A percentile compares a stretch with the other conserved stretches of the same genome.
Evolutionary conservation across 768 basidiomycete species (phyloP).

Genomic region (Boletales sp.): DNA sequence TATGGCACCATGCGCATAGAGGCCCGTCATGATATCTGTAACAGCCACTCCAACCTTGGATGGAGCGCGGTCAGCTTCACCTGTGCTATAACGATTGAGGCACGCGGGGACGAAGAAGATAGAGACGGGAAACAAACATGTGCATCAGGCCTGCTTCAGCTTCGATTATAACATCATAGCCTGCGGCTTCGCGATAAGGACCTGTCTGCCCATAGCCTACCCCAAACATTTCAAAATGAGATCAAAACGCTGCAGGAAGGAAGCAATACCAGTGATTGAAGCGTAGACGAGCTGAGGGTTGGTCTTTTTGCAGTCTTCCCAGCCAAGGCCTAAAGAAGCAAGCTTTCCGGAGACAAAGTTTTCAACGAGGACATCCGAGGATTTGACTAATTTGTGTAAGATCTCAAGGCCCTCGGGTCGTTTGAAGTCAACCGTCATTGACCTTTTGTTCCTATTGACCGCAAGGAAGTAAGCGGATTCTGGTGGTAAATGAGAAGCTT

Average conservation of each 20-base stretch:
- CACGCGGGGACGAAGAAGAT: conserved; percentile 7
- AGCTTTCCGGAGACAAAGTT: conserved; percentile 88
- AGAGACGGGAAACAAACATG: conserved; percentile 51
- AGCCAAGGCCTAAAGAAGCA: conserved; percentile 79
- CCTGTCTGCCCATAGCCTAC: conserved; percentile 85
- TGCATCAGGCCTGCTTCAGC: conserved; percentile 95
- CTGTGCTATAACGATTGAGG: conserved; percentile 53
- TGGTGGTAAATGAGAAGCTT: conserved; percentile 66
- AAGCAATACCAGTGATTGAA: conserved; percentile 72
- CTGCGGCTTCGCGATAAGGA: conserved; percentile 77
- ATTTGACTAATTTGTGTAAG: conserved; percentile 61
- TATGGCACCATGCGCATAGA: conserved; percentile 91
- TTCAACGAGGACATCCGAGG: conserved; percentile 85
- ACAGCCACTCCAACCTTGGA: conserved; percentile 95
- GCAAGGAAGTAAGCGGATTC: conserved; percentile 94
- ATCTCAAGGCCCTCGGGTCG: conserved; percentile 71
- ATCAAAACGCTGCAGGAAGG: neutral
- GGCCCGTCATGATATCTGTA: conserved; percentile 83
- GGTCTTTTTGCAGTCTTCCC: conserved; percentile 71
- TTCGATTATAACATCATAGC: conserved; percentile 86
- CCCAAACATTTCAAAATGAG: neutral
- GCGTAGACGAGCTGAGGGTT: conserved; percentile 85
- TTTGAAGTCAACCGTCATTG: conserved; percentile 89
- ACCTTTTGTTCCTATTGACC: conserved; percentile 85
- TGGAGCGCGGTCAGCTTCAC: conserved; percentile 81